Conservation (phyloP, 2,329 filamentous ascomycete genomes). For the Diplocarpon mali region DNA sequence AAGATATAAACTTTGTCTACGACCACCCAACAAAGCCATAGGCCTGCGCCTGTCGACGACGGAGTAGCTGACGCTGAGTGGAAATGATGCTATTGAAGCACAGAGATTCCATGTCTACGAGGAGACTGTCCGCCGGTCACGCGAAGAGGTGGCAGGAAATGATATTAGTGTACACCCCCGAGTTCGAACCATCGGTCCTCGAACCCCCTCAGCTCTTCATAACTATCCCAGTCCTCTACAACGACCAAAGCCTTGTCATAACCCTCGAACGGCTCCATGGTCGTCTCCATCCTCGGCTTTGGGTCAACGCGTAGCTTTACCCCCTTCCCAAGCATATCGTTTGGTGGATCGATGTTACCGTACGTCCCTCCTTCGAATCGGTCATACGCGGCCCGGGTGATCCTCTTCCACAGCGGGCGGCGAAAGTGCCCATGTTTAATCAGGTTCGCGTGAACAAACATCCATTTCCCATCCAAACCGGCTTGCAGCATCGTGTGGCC, state of each 20-base stretch:
- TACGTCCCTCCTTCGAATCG: slow-evolving; percentile 12
- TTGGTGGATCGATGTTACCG: slow-evolving; percentile 13
- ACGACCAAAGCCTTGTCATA: slow-evolving; percentile 9
- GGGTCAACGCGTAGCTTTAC: slow-evolving; percentile 12
- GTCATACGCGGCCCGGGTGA: slow-evolving; percentile 11
- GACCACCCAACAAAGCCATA: too few relatives aligned
- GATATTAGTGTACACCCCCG: slow-evolving; percentile 11
- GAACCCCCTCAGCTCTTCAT: slow-evolving; percentile 15
- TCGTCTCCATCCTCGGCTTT: slow-evolving; percentile 6
- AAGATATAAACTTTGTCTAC: too few relatives aligned
- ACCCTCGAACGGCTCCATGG: slow-evolving; percentile 11
- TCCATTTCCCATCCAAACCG: slow-evolving; percentile 12
- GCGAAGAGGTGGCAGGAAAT: not conserved
- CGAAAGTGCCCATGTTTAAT: slow-evolving; percentile 13
- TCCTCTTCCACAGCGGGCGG: slow-evolving; percentile 11
- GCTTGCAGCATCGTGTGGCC: slow-evolving; percentile 18
- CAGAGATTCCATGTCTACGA: too few relatives aligned
- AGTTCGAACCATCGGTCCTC: slow-evolving; percentile 16
- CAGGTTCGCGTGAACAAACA: slow-evolving; percentile 19
- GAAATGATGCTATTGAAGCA: too few relatives aligned
- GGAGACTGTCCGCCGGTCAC: too few relatives aligned
- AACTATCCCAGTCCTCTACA: slow-evolving; percentile 14
- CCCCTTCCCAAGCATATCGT: slow-evolving; percentile 12
- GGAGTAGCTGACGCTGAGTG: too few relatives aligned
- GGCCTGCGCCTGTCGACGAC: too few relatives aligned